Conservation (phyloP, 177 flowering plant species). For the Telopea speciosissima region DNA sequence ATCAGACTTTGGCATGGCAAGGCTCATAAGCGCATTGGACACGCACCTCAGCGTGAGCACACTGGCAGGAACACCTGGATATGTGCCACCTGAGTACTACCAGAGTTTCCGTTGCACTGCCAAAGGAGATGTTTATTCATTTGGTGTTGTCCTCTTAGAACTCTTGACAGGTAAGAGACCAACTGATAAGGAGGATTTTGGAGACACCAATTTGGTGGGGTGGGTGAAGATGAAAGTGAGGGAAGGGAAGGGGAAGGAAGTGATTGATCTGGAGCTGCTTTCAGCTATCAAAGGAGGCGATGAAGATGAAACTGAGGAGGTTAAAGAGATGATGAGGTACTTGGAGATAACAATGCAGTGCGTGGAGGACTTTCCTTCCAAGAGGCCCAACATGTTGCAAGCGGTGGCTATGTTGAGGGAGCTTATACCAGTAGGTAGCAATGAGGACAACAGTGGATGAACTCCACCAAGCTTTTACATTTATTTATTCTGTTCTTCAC, state of each 20-base stretch:
- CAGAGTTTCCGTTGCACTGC: slow-evolving; percentile 97
- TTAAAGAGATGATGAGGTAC: slow-evolving; percentile 25
- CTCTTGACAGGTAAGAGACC: slow-evolving; percentile 76
- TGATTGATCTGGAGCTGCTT: slow-evolving; percentile 24
- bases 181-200: slow-evolving; percentile 35
- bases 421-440: slow-evolving; percentile 10
- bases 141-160: slow-evolving; percentile 86
- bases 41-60: slow-evolving; percentile 93
- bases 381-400: slow-evolving; percentile 34
- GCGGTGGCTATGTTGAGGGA: slow-evolving; percentile 33
- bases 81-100: slow-evolving; percentile 96
- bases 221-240: slow-evolving; percentile 35
- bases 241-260: slow-evolving; percentile 29
- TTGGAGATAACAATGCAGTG: slow-evolving; percentile 30
- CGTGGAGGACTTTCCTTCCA: slow-evolving; percentile 35
- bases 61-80: slow-evolving; percentile 93
- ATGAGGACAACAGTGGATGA: not conserved
- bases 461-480: not conserved
- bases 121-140: slow-evolving; percentile 86
- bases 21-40: slow-evolving; percentile 89
- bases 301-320: slow-evolving; percentile 8
- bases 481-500: not conserved
- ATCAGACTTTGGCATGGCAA: slow-evolving; percentile 96
- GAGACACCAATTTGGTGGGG: slow-evolving; percentile 35
- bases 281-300: not conserved